Evolutionary conservation across 495 filamentous ascomycete species (phyloP).

Genomic region (Aspergillus indologenus): DNA sequence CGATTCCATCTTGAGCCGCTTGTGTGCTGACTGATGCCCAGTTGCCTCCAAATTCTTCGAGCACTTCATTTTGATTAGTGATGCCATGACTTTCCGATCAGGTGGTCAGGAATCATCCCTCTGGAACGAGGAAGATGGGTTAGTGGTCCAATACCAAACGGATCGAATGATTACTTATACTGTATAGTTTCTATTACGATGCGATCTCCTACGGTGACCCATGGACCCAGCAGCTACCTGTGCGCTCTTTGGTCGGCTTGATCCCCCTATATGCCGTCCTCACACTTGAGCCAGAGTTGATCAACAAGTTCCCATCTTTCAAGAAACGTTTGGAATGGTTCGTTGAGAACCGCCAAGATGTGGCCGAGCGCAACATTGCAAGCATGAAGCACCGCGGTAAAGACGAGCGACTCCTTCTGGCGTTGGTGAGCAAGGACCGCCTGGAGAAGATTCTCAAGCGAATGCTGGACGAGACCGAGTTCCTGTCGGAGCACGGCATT

Average conservation of each 20-base stretch:
- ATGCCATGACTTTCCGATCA: conserved; percentile 90
- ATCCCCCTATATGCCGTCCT: conserved; percentile 91
- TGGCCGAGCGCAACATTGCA: conserved; percentile 88
- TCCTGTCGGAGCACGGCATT: conserved; percentile 85
- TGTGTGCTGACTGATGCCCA: conserved; percentile 19
- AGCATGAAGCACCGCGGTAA: conserved; percentile 87
- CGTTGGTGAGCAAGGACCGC: conserved; percentile 85
- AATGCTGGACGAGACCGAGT: conserved; percentile 94
- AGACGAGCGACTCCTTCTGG: conserved; percentile 77
- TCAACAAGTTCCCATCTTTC: conserved; percentile 90
- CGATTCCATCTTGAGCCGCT: background rate
- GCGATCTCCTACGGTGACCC: conserved; percentile 93
- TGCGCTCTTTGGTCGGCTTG: conserved; percentile 85
- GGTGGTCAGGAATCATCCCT: conserved; percentile 78
- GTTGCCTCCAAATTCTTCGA: conserved; percentile 98
- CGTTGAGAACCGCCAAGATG: conserved; percentile 75
- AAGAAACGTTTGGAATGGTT: conserved; percentile 93
- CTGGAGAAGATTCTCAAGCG: conserved; percentile 79
- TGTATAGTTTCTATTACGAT: conserved; percentile 84
- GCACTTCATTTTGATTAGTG: conserved; percentile 95
- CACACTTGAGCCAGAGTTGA: conserved; percentile 88
- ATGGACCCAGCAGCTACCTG: conserved; percentile 86
- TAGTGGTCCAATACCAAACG: conserved; percentile 13
- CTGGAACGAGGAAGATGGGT: conserved; percentile 90
- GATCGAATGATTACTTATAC: conserved; percentile 1